Evolutionary conservation across 202 grass and related monocot genomes (phyloP).

Genomic region (Carex arenaria): DNA sequence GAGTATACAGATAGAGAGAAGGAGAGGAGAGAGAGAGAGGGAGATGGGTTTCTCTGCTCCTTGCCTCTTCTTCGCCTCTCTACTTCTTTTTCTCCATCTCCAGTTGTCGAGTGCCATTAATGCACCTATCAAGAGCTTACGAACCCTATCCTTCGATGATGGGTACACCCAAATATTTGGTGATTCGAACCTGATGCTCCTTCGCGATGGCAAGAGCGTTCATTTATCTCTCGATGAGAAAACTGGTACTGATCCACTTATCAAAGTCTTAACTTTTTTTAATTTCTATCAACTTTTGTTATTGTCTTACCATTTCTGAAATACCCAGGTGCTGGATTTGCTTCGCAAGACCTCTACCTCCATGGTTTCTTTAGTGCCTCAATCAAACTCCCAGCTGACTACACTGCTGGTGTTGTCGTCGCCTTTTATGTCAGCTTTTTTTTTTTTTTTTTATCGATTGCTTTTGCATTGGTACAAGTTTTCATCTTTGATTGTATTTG

Average conservation of each 20-base stretch:
- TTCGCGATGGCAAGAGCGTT: constrained; percentile 46
- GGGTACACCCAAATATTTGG: constrained; percentile 83
- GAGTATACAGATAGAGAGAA: background rate
- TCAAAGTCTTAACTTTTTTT: background rate
- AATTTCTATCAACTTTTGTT: background rate
- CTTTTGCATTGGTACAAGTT: background rate
- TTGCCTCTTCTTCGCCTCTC: background rate
- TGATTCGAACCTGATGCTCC: constrained; percentile 64
- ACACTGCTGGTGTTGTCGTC: constrained; percentile 82
- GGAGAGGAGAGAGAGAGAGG: constrained; percentile 12
- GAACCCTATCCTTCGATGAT: constrained; percentile 54
- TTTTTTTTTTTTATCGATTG: background rate
- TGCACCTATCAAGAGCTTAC: constrained; percentile 31
- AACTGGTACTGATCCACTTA: constrained; percentile 34
- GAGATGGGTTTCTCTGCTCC: constrained; percentile 21
- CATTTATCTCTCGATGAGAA: constrained; percentile 72
- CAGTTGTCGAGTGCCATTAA: constrained; percentile 10
- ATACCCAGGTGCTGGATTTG: constrained; percentile 70
- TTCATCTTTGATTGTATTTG: constrained; percentile 9
- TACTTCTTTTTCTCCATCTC: constrained; percentile 1
- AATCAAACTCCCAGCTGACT: constrained; percentile 67
- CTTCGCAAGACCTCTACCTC: constrained; percentile 68
- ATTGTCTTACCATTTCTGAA: constrained; percentile 1
- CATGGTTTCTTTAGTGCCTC: constrained; percentile 90
- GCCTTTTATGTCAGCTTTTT: constrained; percentile 59